Base-by-base conservation (phyloP, 345 rosid genomes). In the Camelina laxa region DNA sequence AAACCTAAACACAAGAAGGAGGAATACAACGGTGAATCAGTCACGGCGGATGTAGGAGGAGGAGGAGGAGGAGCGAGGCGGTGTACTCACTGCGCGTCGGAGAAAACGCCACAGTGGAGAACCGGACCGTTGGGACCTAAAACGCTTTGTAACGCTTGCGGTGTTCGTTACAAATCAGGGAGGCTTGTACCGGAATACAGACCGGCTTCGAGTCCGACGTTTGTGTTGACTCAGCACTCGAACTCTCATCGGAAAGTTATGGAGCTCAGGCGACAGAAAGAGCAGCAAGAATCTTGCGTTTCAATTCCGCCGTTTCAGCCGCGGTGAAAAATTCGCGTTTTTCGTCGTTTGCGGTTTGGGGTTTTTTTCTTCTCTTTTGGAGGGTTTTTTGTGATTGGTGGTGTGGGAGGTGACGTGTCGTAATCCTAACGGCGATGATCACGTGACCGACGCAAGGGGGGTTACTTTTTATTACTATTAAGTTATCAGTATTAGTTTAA, bases 91-190 rank as follows among this genome's bases (percentile, higher is more conserved):
- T 90, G 96, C 61, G 85, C 92, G 16, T 86, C 96, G 12, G 92
- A 88, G 87, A 90, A 85, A 80, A 90, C 96, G 51, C 96, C 96
- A 9, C 96, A 90, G 78, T 90, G 96, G 96, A 77, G 96, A 38
- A 85, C 96, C 11, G 96, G 96, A 12, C 96, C 96, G 0, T 68
- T 85, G 15, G 96, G 96, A 0, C 96, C 96, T 8, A 90, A 90
- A 76, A 86, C 92, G 33, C 81, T 90, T 17, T 90, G 96, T 59
- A 90, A 90, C 76, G 96, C 96, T 0, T 90, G 96, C 19, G 96
- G 96, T 2, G 93, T 90, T 4, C 85, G 92, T 47, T 90, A 74
- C 74, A 90, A 90, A 73, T 90, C 92, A 30, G 96, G 96, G 4
- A 70, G 93, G 56, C 87, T 90, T 2, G 96, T 90, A 2, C 96